phyloP scores from a whole-genome alignment of 441 rosid genomes.

The Erysimum cheiri region DNA sequence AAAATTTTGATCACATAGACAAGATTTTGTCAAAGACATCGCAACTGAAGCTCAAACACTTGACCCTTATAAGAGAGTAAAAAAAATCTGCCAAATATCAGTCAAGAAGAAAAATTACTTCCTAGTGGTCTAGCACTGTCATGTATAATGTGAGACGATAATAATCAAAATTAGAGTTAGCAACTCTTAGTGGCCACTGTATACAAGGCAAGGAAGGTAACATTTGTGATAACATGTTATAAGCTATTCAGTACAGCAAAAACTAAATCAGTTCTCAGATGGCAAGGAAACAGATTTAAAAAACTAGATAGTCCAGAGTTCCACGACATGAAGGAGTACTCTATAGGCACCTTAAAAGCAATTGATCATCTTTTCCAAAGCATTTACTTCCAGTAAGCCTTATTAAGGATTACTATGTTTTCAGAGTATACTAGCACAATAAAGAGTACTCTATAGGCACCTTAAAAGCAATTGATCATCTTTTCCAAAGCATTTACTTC shows the following conservation, averaged over 20 bases:
- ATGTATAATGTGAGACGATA: slow-evolving; percentile 5
- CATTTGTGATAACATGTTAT: background rate
- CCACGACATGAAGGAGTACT: slow-evolving; percentile 6
- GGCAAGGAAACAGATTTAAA: slow-evolving; percentile 1
- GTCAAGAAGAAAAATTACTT: background rate
- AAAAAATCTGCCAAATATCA: slow-evolving; percentile 25
- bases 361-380: slow-evolving; percentile 24
- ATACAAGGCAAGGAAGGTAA: slow-evolving; percentile 8
- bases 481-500: slow-evolving; percentile 14
- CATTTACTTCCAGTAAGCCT: slow-evolving; percentile 5
- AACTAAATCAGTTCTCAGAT: slow-evolving; percentile 5
- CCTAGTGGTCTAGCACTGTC: slow-evolving; percentile 12
- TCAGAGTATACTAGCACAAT: slow-evolving; percentile 11
- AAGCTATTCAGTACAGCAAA: slow-evolving; percentile 5
- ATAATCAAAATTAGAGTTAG: slow-evolving; percentile 6
- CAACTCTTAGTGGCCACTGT: slow-evolving; percentile 26
- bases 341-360: slow-evolving; percentile 3
- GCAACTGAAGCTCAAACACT: slow-evolving; percentile 19
- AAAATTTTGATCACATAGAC: slow-evolving; percentile 5
- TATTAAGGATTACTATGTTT: slow-evolving; percentile 21
- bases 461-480: slow-evolving; percentile 21
- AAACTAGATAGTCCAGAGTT: slow-evolving; percentile 3
- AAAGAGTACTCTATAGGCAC: slow-evolving; percentile 1
- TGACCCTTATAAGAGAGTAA: slow-evolving; percentile 19
- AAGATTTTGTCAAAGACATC: slow-evolving; percentile 14